Conservation (phyloP, 1,284 basidiomycete genomes). For the Ceratobasidium sp. region DNA sequence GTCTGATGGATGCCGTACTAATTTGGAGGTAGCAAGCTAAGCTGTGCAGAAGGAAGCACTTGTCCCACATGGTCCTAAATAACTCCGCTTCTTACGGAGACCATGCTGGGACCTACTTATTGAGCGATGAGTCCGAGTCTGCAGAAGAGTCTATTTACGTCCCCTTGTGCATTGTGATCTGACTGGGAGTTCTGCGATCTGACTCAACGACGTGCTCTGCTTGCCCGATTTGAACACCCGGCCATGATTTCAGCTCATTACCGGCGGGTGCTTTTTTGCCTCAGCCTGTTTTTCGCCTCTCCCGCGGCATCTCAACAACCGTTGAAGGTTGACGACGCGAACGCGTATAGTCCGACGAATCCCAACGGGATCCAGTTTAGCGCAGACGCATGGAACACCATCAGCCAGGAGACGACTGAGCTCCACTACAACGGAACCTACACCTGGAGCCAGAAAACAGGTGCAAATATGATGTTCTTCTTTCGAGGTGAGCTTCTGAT, state of each 20-base stretch:
- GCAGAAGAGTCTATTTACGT: too few relatives aligned
- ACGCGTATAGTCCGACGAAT: background rate
- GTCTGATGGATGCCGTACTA: too few relatives aligned
- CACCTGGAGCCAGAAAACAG: background rate
- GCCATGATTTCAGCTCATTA: background rate
- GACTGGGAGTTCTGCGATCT: too few relatives aligned
- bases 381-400: background rate
- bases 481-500: slow-evolving; percentile 1
- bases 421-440: background rate
- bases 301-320: background rate
- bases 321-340: slow-evolving; percentile 8
- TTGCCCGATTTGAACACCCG: too few relatives aligned
- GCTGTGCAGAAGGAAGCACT: too few relatives aligned
- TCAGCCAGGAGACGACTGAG: background rate
- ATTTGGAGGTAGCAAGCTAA: too few relatives aligned
- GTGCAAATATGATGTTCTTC: slow-evolving; percentile 1
- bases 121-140: too few relatives aligned
- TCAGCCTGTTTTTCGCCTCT: background rate
- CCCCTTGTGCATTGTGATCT: too few relatives aligned
- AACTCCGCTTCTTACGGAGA: too few relatives aligned
- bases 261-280: background rate
- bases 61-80: too few relatives aligned
- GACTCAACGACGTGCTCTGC: too few relatives aligned
- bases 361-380: slow-evolving; percentile 7
- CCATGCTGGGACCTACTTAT: too few relatives aligned